Conservation (phyloP, 306 rosid species). For the Acacia crassicarpa region DNA sequence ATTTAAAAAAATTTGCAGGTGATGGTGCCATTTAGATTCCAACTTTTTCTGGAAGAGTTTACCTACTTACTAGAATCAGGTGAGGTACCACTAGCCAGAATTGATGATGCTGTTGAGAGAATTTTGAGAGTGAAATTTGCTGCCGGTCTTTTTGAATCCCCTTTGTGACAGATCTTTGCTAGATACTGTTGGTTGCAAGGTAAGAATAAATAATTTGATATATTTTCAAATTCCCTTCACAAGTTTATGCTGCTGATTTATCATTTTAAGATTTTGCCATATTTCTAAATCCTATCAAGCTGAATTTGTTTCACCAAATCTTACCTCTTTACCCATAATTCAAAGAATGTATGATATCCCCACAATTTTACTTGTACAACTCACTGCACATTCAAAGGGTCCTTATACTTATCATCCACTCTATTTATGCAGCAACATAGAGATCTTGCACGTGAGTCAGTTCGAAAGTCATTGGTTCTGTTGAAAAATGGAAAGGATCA, state of each 20-base stretch:
- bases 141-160: conserved; percentile 78
- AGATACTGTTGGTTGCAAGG: conserved; percentile 87
- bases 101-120: conserved; percentile 81
- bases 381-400: background rate
- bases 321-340: background rate
- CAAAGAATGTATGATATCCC: background rate
- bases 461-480: conserved; percentile 81
- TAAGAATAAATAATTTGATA: conserved; percentile 26
- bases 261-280: background rate
- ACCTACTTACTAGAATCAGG: conserved; percentile 66
- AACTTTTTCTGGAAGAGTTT: conserved; percentile 54
- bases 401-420: background rate
- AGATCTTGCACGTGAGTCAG: conserved; percentile 87
- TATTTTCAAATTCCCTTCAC: conserved; percentile 6
- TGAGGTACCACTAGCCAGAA: conserved; percentile 60
- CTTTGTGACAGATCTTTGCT: conserved; percentile 70
- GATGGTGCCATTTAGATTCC: conserved; percentile 61
- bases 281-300: conserved; percentile 4
- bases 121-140: conserved; percentile 85
- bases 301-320: background rate
- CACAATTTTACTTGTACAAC: background rate
- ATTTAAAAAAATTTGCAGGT: conserved; percentile 54
- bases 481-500: conserved; percentile 77
- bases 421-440: conserved; percentile 61
- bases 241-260: background rate